Evolutionary conservation across 208 protist genomes (phyloP).

Genomic region (Naegleria lovaniensis): DNA sequence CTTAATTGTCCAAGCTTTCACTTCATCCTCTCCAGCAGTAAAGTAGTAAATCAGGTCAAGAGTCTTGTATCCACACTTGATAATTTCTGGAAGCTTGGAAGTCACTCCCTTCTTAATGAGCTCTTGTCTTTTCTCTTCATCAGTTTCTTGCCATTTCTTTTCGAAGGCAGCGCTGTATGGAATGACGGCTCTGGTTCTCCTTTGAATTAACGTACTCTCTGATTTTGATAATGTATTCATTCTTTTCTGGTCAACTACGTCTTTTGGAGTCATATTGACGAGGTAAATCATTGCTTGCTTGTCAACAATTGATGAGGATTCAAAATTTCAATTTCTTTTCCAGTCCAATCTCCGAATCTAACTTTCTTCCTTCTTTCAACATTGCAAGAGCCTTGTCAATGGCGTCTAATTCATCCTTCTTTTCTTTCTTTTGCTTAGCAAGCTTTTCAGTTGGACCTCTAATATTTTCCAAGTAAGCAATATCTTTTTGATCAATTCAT

Average conservation of each 20-base stretch:
- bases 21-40: constrained; percentile 86
- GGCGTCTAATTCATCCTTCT: constrained; percentile 49
- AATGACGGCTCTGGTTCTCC: constrained; percentile 84
- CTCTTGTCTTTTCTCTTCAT: constrained; percentile 59
- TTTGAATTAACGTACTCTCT: constrained; percentile 90
- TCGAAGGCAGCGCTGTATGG: constrained; percentile 90
- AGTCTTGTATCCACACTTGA: constrained; percentile 84
- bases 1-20: constrained; percentile 96
- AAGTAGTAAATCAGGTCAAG: constrained; percentile 95
- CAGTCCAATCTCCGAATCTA: constrained; percentile 81
- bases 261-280: constrained; percentile 91
- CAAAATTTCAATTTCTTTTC: constrained; percentile 85
- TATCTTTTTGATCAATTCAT: constrained; percentile 94
- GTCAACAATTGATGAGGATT: constrained; percentile 91
- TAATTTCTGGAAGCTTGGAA: constrained; percentile 84
- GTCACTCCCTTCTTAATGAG: constrained; percentile 69
- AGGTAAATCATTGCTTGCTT: constrained; percentile 96
- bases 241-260: constrained; percentile 89
- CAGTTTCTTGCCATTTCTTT: constrained; percentile 65
- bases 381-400: constrained; percentile 50
- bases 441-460: not conserved
- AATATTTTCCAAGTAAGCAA: constrained; percentile 69
- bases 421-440: constrained; percentile 30
- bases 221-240: constrained; percentile 94
- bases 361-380: constrained; percentile 72